phyloP scores from a whole-genome alignment of 2,329 filamentous ascomycete species.

The Colletotrichum australisinense region DNA sequence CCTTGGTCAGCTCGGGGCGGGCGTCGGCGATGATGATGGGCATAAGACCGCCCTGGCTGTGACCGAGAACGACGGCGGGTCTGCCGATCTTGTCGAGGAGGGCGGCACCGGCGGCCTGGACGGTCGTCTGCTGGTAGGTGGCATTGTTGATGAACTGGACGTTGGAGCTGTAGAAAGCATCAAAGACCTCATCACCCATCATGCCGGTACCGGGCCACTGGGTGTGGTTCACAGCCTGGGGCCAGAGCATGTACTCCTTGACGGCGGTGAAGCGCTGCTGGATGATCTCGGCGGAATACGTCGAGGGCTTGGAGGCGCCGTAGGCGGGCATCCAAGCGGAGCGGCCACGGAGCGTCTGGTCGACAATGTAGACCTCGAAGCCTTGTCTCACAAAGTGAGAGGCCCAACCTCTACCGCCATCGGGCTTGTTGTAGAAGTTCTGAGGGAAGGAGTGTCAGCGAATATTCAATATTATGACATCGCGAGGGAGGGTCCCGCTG shows the following conservation, averaged over 20 bases:
- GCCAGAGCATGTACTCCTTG: constrained; percentile 48
- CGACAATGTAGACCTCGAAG: constrained; percentile 59
- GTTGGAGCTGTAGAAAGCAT: constrained; percentile 53
- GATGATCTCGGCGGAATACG: constrained; percentile 48
- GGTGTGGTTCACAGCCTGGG: constrained; percentile 52
- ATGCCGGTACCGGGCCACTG: constrained; percentile 55
- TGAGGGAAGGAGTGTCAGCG: constrained; percentile 32
- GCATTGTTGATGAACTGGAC: constrained; percentile 49
- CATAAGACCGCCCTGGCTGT: constrained; percentile 58
- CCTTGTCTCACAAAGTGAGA: constrained; percentile 58
- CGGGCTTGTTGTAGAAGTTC: constrained; percentile 60
- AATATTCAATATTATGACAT: constrained; percentile 1
- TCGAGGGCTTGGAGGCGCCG: constrained; percentile 38
- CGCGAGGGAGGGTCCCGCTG: background rate
- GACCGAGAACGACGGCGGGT: constrained; percentile 53
- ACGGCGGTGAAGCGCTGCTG: constrained; percentile 52
- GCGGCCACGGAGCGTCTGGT: constrained; percentile 58
- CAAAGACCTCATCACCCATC: constrained; percentile 53
- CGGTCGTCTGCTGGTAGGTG: constrained; percentile 48
- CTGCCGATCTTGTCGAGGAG: constrained; percentile 56
- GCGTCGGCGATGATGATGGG: constrained; percentile 55
- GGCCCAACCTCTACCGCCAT: constrained; percentile 59
- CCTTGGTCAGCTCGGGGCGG: constrained; percentile 53
- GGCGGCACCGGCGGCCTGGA: constrained; percentile 52
- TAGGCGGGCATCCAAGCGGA: constrained; percentile 52